phyloP scores from a whole-genome alignment of 768 basidiomycete species.

The Amanita fuliginea region DNA sequence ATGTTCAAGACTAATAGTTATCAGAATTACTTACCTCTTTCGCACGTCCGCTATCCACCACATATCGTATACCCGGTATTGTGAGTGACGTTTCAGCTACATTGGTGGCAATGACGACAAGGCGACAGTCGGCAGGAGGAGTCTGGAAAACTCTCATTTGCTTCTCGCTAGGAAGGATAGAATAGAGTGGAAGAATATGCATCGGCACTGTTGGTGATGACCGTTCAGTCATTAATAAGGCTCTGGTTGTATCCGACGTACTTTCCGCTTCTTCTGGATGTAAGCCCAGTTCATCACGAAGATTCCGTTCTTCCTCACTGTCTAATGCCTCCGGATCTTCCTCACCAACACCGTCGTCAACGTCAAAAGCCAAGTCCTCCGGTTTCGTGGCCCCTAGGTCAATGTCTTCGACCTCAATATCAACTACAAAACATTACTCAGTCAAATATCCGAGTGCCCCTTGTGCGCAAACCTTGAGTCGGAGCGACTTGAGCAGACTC shows the following conservation, averaged over 20 bases:
- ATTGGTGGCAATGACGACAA: conserved; percentile 94
- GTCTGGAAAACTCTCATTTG: conserved; percentile 89
- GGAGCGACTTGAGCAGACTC: conserved; percentile 20
- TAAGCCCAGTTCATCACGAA: conserved; percentile 46
- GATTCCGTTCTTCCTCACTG: conserved; percentile 54
- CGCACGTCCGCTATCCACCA: conserved; percentile 91
- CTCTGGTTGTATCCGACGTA: conserved; percentile 17
- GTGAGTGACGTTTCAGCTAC: conserved; percentile 96
- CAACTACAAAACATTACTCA: conserved; percentile 28
- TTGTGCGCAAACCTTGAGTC: conserved; percentile 31
- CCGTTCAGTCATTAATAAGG: conserved; percentile 1
- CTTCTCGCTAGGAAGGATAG: conserved; percentile 83
- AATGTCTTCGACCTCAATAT: conserved; percentile 73
- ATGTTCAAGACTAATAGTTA: background rate
- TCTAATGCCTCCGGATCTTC: conserved; percentile 74
- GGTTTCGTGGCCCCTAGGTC: conserved; percentile 45
- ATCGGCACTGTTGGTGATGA: conserved; percentile 56
- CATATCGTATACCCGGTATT: conserved; percentile 94
- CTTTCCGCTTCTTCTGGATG: conserved; percentile 51
- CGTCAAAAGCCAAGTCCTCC: conserved; percentile 54
- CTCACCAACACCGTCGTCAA: conserved; percentile 48
- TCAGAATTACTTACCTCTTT: conserved; percentile 57
- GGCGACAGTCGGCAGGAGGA: conserved; percentile 69
- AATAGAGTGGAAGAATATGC: conserved; percentile 92
- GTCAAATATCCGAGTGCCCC: background rate